Conservation (phyloP, 495 filamentous ascomycete species). For the Talaromyces stipitatus region DNA sequence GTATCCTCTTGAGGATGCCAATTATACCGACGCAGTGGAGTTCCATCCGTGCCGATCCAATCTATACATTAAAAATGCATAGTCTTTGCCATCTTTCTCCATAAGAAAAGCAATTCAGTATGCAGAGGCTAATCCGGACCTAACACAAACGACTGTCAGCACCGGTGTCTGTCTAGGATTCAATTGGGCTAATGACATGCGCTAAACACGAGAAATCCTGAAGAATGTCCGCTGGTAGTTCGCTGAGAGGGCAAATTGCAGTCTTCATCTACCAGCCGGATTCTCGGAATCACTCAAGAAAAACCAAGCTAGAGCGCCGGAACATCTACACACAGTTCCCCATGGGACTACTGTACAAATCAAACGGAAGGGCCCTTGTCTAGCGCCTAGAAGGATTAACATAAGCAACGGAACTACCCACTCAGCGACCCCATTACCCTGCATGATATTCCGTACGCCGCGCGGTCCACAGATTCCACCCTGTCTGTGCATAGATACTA, state of each 20-base stretch:
- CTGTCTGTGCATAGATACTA: not conserved
- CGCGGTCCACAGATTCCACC: not conserved
- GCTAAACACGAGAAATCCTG: not conserved
- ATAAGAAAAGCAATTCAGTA: not conserved
- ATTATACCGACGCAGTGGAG: not conserved
- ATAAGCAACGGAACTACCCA: not conserved
- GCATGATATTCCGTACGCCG: not conserved
- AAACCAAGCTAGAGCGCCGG: not conserved
- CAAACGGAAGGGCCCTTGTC: not conserved
- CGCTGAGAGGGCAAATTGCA: not conserved
- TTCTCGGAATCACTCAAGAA: not conserved
- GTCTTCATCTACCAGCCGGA: not conserved
- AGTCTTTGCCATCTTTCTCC: no score
- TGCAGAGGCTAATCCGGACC: not conserved
- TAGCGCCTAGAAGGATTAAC: not conserved
- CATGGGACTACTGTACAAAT: not conserved
- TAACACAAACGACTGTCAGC: not conserved
- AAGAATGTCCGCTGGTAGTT: not conserved
- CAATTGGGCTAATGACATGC: not conserved
- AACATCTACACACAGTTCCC: not conserved
- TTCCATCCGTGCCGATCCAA: not conserved
- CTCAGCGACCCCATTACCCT: not conserved
- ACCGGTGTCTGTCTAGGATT: not conserved
- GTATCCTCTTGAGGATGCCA: not conserved
- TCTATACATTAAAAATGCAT: not conserved